Evolutionary conservation across 192 early-diverging fungal genomes (phyloP), one percentile per base, ranked within the genome.

Genomic region (Backusella westeae): DNA sequence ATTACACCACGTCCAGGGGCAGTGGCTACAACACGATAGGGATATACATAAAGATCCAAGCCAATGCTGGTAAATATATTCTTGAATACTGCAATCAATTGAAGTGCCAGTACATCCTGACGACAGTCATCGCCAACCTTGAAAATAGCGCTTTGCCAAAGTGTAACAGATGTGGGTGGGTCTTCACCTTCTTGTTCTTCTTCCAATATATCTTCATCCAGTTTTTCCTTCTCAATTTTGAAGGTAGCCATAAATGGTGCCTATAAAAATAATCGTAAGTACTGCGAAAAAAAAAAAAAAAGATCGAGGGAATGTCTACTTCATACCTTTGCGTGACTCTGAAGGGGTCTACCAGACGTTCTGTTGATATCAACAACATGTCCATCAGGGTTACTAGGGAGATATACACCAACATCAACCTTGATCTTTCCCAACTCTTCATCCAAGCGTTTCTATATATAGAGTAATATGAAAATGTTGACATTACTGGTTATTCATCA

Each of bases 71-170:
- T 89, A 67, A 97, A 97, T 34, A 99, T 97, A 82, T 93, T 95
- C 78, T 99, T 98, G 84, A 98, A 99, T 53, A 97, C 91, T 1
- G 94, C 94, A 85, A 99, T 98, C 75, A 99, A 85, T 85, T 99
- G 98, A 65, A 99, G 81, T 3, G 97, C 97, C 74, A 99, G 86
- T 34, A 99, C 94, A 79, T 99, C 98, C 84, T 99, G 98, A n/a
- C 98, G 91, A 82, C 98, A 99, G 83, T 99, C 97, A 78, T 99
- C 98, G 69, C 98, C 98, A 59, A 99, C 97, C 87, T 99, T 99
- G 88, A 99, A 99, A 73, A 99, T 99, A 1, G 96, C 93, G 1
- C 93, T 92, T 80, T 95, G 92, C 83, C 93, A 91, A 6, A 92
- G 86, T 67, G 68, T 69, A 17, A 71, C 17, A 19, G 84, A 77